Evolutionary conservation across 441 rosid genomes (phyloP).

Genomic region (Brassica hybrid): DNA sequence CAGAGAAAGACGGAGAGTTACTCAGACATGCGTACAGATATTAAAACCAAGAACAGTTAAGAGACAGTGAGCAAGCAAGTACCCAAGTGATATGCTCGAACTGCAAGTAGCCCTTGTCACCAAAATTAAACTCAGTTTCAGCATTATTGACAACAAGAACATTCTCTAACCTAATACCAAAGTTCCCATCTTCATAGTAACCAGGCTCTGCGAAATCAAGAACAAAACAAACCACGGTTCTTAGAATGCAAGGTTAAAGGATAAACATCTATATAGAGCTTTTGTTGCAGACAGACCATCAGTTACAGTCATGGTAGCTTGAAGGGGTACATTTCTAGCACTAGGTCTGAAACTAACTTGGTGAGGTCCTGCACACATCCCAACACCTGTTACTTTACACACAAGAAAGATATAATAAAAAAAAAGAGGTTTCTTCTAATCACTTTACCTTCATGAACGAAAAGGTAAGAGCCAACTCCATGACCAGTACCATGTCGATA

Average conservation of each 20-base stretch:
- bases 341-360: conserved; percentile 82
- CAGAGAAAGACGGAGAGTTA: not conserved
- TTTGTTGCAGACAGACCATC: conserved; percentile 65
- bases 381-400: not conserved
- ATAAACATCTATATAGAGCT: not conserved
- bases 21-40: not conserved
- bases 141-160: conserved; percentile 80
- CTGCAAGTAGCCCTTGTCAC: conserved; percentile 85
- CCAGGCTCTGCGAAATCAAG: conserved; percentile 74
- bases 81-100: conserved; percentile 99
- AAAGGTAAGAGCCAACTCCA: conserved; percentile 94
- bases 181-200: conserved; percentile 95
- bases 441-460: conserved; percentile 89
- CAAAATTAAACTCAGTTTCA: conserved; percentile 79
- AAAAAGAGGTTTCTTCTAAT: conserved; percentile 26
- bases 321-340: conserved; percentile 82
- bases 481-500: conserved; percentile 98
- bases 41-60: not conserved
- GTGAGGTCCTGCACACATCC: conserved; percentile 75
- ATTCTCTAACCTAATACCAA: conserved; percentile 95
- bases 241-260: not conserved
- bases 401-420: conserved; percentile 12
- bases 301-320: conserved; percentile 97
- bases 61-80: conserved; percentile 27
- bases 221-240: not conserved